Evolutionary conservation across 257 asterid genomes (phyloP), one percentile per base, ranked within the genome.

Genomic region (Capsicum chinense): DNA sequence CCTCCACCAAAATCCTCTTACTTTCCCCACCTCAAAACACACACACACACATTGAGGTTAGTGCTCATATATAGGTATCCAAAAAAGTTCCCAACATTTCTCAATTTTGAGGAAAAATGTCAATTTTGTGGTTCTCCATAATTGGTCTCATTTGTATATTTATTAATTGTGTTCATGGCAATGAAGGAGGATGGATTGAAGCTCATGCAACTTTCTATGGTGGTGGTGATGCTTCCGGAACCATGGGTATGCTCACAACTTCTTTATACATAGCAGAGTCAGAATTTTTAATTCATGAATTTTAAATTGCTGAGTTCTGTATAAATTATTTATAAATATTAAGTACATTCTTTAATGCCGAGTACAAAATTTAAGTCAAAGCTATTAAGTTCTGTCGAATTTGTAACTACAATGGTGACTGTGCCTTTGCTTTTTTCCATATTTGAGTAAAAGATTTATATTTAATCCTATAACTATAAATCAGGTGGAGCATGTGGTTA

Each of bases 161-260:
- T 48, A 81, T 70, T 64, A 84, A 83, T 60, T 19, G 81, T 62
- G 92, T 78, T 52, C 84, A 81, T 9, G 88, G 88, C 44, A 12
- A 48, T 62, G 90, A 82, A 4, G 86, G 62, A 14, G 97, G 93
- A n/a, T 92, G 93, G 97, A 87, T 63, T 87, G 85, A 87, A 42
- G 94, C 94, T 74, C 92, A 89, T 87, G 96, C 96, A 60, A 91
- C 94, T 86, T 92, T 91, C 86, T 92, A 91, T 48, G 94, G 95
- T 9, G 92, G 94, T 60, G 91, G 91, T 17, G 94, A 90, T 86
- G 95, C 95, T 42, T 90, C 93, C 4, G 93, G 93, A 44, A 92
- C 95, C 9, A 92, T 92, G 95, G 95, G 95, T 90, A 79, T 47
- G 44, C 2, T 63, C 26, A 2, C 13, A 4, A 21, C 16, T 63